Evolutionary conservation across 2,329 filamentous ascomycete genomes (phyloP), one percentile per base, ranked within the genome.

Genomic region (Cladophialophora psammophila): DNA sequence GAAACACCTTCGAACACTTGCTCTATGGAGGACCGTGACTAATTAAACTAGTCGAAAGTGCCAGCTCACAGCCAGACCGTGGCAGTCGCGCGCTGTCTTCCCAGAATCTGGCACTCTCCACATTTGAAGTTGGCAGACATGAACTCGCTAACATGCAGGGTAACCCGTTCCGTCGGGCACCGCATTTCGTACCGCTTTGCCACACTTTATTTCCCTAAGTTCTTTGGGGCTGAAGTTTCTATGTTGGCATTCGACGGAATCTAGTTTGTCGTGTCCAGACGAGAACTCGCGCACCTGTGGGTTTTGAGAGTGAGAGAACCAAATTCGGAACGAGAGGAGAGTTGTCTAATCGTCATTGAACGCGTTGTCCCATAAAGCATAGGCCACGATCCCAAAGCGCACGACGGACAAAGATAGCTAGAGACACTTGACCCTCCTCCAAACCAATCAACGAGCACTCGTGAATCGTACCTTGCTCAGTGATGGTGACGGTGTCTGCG

Each of bases 401-500:
- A 50, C 8, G 13, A 6, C 45, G 13, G 45, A 26, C 8, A 50
- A 45, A 50, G 10, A 12, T 12, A 50, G 45, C 45, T 31, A 26
- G 26, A 48, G 42, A 20, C 18, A 50, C n/a, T 45, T 4, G n/a
- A 45, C 40, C 7, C 15, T 45, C 40, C 40, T 20, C 9, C 6
- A 36, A 5, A 34, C 31, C 36, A 12, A 32, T 54, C 54, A 9
- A 50, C 42, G 8, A 32, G n/a, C 13, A 36, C 18, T n/a, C 1
- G 18, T n/a, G 38, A 36, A 59, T 3, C 13, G 8, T 13, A 8
- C 55, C 15, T 26, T 26, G 20, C 5, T 61, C 42, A 61, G 42
- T 64, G 61, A 50, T 57, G 69, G 52, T 67, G 66, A 54, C 55
- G 69, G 48, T 60, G 64, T 54, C 69, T 66, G 52, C 67, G 62